Percentiles rank a stretch among this genome's conserved stretches.
These are phyloP conservation scores for Suillus decipiens DNA, from an alignment of 768 basidiomycete genomes.

Conservation along the genomic window DNA sequence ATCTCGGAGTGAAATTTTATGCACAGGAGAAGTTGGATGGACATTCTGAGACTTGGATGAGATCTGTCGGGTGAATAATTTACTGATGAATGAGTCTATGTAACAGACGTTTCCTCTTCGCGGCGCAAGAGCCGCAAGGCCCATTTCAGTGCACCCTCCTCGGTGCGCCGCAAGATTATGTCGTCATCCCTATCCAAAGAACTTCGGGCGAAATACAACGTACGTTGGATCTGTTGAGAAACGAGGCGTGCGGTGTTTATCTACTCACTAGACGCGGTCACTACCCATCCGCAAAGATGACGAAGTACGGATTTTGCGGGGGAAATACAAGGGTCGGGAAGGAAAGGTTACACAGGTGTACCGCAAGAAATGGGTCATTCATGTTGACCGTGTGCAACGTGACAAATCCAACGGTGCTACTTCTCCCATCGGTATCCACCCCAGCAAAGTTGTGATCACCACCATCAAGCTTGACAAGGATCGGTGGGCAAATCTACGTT, in stretches of 20 bases:
- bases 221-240: constrained; percentile 41
- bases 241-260: background rate
- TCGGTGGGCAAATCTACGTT: constrained; percentile 45
- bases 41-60: constrained; percentile 43
- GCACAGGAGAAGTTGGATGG: constrained; percentile 57
- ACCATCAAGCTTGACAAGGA: constrained; percentile 93
- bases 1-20: constrained; percentile 31
- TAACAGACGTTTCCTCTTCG: constrained; percentile 82
- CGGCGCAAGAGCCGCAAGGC: constrained; percentile 98
- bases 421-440: constrained; percentile 92
- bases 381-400: constrained; percentile 96
- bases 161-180: constrained; percentile 97
- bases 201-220: constrained; percentile 88
- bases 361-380: constrained; percentile 99
- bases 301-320: constrained; percentile 94
- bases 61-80: constrained; percentile 21
- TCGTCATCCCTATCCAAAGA: constrained; percentile 95
- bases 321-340: constrained; percentile 98
- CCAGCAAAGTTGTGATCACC: constrained; percentile 94
- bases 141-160: constrained; percentile 95
- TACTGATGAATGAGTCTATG: constrained; percentile 34
- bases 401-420: constrained; percentile 98
- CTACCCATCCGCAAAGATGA: constrained; percentile 97
- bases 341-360: constrained; percentile 98
- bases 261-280: constrained; percentile 67